Evolutionary conservation across 164 flowering plant genomes (phyloP).

Genomic region (Liriodendron chinense): DNA sequence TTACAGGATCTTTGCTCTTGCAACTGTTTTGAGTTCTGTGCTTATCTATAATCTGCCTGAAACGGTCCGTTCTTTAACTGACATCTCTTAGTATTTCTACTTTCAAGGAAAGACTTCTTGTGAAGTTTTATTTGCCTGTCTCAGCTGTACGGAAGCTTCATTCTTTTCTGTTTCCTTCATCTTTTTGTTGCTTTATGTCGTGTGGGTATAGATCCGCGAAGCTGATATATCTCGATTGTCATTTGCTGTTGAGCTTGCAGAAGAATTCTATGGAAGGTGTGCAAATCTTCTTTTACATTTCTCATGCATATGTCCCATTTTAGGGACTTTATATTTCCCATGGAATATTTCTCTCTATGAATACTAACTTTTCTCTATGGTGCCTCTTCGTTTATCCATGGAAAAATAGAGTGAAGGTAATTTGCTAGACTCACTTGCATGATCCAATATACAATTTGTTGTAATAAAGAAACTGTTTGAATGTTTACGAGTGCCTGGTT

Average conservation of each 20-base stretch:
- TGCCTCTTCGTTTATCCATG: constrained; percentile 14
- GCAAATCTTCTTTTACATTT: not conserved
- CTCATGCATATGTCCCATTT: not conserved
- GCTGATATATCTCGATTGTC: constrained; percentile 97
- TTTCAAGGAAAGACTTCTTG: not conserved
- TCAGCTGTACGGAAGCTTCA: not conserved
- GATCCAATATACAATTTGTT: not conserved
- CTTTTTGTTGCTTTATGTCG: not conserved
- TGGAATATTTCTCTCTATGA: not conserved
- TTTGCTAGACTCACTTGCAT: constrained; percentile 6
- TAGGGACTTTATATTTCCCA: not conserved
- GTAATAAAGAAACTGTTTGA: constrained; percentile 1
- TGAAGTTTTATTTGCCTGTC: constrained; percentile 1
- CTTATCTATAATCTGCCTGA: constrained; percentile 95
- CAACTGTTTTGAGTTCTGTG: constrained; percentile 95
- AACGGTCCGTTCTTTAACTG: constrained; percentile 59
- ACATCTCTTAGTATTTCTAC: not conserved
- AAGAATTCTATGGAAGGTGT: constrained; percentile 99
- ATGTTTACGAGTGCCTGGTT: constrained; percentile 13
- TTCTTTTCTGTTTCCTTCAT: not conserved
- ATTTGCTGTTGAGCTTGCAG: constrained; percentile 99
- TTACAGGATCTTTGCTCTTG: constrained; percentile 91
- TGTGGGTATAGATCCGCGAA: constrained; percentile 76
- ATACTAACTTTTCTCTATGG: constrained; percentile 36
- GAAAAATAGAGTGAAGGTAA: constrained; percentile 85